Evolutionary conservation across 495 filamentous ascomycete species (phyloP).

Genomic region (Penicillium atrosanguineum): DNA sequence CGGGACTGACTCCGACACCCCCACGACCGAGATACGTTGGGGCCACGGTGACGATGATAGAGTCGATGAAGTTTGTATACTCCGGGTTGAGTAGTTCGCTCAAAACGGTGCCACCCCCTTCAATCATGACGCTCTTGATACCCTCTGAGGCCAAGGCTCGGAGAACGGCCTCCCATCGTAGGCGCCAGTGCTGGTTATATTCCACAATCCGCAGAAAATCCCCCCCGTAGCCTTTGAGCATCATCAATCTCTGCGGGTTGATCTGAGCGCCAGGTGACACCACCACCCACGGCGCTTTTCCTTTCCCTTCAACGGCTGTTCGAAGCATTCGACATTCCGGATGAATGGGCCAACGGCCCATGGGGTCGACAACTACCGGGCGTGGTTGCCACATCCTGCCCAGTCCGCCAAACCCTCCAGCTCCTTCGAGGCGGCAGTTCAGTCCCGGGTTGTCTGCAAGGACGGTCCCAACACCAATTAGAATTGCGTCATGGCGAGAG

Average conservation of each 20-base stretch:
- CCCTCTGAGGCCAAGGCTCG: constrained; percentile 54
- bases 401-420: constrained; percentile 50
- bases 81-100: constrained; percentile 65
- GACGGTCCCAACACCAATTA: constrained; percentile 81
- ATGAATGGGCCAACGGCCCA: constrained; percentile 61
- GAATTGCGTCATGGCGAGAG: constrained; percentile 76
- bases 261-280: constrained; percentile 51
- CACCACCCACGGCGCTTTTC: constrained; percentile 70
- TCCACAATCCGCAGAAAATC: constrained; percentile 48
- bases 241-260: constrained; percentile 42
- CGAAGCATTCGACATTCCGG: constrained; percentile 59
- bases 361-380: constrained; percentile 77
- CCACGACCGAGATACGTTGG: constrained; percentile 79
- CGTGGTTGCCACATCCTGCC: constrained; percentile 64
- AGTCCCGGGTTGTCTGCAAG: constrained; percentile 80
- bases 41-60: constrained; percentile 79
- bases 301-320: constrained; percentile 62
- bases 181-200: constrained; percentile 47
- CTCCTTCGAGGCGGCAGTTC: constrained; percentile 68
- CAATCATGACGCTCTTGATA: constrained; percentile 80
- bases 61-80: constrained; percentile 62
- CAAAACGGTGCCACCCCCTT: constrained; percentile 78
- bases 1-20: constrained; percentile 69
- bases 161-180: constrained; percentile 64
- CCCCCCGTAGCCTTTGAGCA: constrained; percentile 50